Evolutionary conservation across 768 basidiomycete genomes (phyloP), one percentile per base, ranked within the genome.

Genomic region (Kwoniella sp.): DNA sequence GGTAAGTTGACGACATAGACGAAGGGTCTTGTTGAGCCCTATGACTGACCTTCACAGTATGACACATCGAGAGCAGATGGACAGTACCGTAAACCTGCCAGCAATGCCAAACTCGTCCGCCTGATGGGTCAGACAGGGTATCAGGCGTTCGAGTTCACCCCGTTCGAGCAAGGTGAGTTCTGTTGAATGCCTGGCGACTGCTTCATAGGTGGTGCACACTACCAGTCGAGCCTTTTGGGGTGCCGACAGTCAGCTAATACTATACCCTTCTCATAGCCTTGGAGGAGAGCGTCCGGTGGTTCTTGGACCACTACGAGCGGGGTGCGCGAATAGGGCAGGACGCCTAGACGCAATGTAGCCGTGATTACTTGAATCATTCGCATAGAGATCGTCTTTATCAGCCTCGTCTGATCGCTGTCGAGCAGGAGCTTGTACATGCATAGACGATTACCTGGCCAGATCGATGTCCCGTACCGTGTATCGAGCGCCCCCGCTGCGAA

Each of bases 71-170:
- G 83, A 46, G 83, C 91, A 8, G 93, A 98, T 65, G 91, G 93
- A 1, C 92, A 96, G 74, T 92, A 85, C 81, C 84, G 91, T 62
- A 96, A 96, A 76, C 91, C 92, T 0, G 92, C 92, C 15, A 89
- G 89, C 31, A 98, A 98, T 76, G 83, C 81, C 67, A 93, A 92
- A 74, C 78, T 95, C 5, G 69, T 88, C 42, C 76, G 75, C n/a
- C 77, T 87, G 46, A 83, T 91, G 43, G 56, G 55, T 14, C 19
- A 34, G n/a, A 54, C 44, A 14, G 85, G 85, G 25, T 83, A 78
- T 3, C 95, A 92, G 78, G 67, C 85, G 74, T 96, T 96, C 75
- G 39, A 31, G 25, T 50, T 50, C 23, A 95, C 91, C 26, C 90
- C 91, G 7, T 93, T 98, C 72, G 82, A 89, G 27, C 57, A 82